Percentiles rank a stretch among this genome's conserved stretches.
Conservation (phyloP, 164 flowering plant genomes). For the Chloranthus sessilifolius region DNA sequence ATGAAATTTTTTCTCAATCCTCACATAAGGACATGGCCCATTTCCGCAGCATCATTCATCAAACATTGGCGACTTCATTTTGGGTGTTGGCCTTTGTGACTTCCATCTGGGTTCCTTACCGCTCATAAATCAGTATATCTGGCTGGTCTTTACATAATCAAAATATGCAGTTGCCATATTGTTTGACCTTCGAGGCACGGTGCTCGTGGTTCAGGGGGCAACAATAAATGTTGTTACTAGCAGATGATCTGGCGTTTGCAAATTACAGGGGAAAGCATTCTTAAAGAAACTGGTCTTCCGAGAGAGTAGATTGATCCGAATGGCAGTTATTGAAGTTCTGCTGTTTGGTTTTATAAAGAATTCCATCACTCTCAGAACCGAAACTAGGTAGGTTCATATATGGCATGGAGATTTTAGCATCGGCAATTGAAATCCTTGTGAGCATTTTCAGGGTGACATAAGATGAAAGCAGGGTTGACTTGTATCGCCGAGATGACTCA, state of each 20-base stretch:
- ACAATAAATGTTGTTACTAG: neutral
- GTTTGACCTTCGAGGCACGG: constrained; percentile 3
- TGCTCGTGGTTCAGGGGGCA: neutral
- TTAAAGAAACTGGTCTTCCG: constrained; percentile 8
- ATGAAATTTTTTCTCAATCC: no score
- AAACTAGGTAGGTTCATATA: neutral
- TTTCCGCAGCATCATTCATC: constrained; percentile 1
- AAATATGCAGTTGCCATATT: neutral
- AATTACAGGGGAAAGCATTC: no score
- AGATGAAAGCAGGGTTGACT: neutral
- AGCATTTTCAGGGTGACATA: neutral
- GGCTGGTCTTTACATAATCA: constrained; percentile 1
- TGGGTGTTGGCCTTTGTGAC: constrained; percentile 7
- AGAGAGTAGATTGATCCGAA: constrained; percentile 2
- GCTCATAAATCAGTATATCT: constrained; percentile 1
- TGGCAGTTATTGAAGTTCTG: neutral
- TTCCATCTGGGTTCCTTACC: constrained; percentile 8
- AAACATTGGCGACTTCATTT: neutral
- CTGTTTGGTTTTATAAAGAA: neutral
- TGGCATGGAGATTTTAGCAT: neutral
- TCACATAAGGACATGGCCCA: neutral
- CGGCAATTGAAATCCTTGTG: neutral
- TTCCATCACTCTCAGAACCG: constrained; percentile 1
- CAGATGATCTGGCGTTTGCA: neutral
- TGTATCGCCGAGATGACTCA: constrained; percentile 5